phyloP scores from a whole-genome alignment of 75 land plant genomes.

The Pinus tabuliformis region DNA sequence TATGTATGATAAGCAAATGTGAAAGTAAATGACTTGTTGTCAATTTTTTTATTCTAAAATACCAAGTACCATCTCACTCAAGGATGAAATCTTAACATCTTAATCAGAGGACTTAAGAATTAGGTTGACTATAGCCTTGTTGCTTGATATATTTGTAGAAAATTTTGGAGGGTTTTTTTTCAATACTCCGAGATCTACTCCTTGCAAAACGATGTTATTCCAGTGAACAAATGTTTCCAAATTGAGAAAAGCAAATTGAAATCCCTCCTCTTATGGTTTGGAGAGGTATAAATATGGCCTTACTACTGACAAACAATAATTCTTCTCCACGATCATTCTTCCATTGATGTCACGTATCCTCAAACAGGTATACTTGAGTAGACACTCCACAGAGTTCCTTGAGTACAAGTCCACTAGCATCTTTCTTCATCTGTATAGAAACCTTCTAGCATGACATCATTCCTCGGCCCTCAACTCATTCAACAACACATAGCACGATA shows the following conservation, averaged over 20 bases:
- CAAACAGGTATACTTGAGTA: slow-evolving; percentile 14
- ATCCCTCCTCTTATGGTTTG: slow-evolving; percentile 84
- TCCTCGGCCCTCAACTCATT: no score
- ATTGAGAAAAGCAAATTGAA: slow-evolving; percentile 89
- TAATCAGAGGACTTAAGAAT: slow-evolving; percentile 74
- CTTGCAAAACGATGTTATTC: slow-evolving; percentile 92
- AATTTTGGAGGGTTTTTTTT: slow-evolving; percentile 73
- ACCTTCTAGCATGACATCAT: no score
- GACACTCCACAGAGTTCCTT: no score
- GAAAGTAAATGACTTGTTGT: slow-evolving; percentile 77
- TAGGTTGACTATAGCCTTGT: slow-evolving; percentile 59
- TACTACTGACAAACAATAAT: slow-evolving; percentile 17
- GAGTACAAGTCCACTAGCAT: no score
- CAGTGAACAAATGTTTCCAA: slow-evolving; percentile 56
- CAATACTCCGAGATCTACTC: slow-evolving; percentile 68
- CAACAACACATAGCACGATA: no score
- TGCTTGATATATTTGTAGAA: slow-evolving; percentile 13
- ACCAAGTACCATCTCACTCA: slow-evolving; percentile 63
- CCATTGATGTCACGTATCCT: slow-evolving; percentile 17
- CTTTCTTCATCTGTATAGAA: no score
- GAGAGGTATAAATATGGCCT: slow-evolving; percentile 67
- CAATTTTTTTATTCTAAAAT: slow-evolving; percentile 66
- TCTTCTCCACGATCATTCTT: slow-evolving; percentile 19
- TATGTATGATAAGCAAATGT: slow-evolving; percentile 85
- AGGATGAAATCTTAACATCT: slow-evolving; percentile 66